These are phyloP conservation scores for Globisporangium recalcitrans DNA, from an alignment of 352 stramenopile genomes.

Conservation along the genomic window DNA sequence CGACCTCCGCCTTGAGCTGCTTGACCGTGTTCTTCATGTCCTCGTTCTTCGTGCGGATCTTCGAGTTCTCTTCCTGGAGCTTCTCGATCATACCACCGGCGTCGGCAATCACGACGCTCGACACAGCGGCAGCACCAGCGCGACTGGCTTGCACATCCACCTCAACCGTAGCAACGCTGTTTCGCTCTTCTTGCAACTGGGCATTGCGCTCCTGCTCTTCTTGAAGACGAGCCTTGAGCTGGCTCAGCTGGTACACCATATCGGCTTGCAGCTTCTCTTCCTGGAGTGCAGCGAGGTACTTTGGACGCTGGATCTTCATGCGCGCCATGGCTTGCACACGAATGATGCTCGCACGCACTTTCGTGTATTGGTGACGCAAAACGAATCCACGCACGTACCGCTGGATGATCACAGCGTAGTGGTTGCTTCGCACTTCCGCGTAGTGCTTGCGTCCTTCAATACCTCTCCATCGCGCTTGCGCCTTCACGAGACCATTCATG, in stretches of 20 bases:
- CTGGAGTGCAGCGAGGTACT: slow-evolving; percentile 67
- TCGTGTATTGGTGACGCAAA: slow-evolving; percentile 55
- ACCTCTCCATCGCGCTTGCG: slow-evolving; percentile 68
- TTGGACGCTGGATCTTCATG: slow-evolving; percentile 78
- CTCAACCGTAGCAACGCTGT: slow-evolving; percentile 34
- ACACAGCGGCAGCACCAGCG: slow-evolving; percentile 25
- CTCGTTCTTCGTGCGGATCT: slow-evolving; percentile 73
- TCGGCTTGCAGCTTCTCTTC: slow-evolving; percentile 82
- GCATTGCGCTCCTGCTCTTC: slow-evolving; percentile 79
- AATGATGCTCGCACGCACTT: slow-evolving; percentile 65
- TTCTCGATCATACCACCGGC: slow-evolving; percentile 82
- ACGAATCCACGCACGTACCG: slow-evolving; percentile 69
- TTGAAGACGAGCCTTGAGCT: slow-evolving; percentile 70
- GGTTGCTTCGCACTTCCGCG: slow-evolving; percentile 75
- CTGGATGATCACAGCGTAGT: slow-evolving; percentile 82
- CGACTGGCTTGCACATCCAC: slow-evolving; percentile 22
- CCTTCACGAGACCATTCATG: slow-evolving; percentile 47
- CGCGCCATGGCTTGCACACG: slow-evolving; percentile 72
- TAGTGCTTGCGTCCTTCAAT: slow-evolving; percentile 60
- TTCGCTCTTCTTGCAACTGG: slow-evolving; percentile 48
- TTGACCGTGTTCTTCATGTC: slow-evolving; percentile 61
- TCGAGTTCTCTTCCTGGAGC: slow-evolving; percentile 73
- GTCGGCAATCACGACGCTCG: slow-evolving; percentile 70
- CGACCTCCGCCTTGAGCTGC: slow-evolving; percentile 59
- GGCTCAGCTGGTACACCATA: slow-evolving; percentile 81